Conservation (phyloP, 163 green algal species). For the Trebouxiophyceae sp. region DNA sequence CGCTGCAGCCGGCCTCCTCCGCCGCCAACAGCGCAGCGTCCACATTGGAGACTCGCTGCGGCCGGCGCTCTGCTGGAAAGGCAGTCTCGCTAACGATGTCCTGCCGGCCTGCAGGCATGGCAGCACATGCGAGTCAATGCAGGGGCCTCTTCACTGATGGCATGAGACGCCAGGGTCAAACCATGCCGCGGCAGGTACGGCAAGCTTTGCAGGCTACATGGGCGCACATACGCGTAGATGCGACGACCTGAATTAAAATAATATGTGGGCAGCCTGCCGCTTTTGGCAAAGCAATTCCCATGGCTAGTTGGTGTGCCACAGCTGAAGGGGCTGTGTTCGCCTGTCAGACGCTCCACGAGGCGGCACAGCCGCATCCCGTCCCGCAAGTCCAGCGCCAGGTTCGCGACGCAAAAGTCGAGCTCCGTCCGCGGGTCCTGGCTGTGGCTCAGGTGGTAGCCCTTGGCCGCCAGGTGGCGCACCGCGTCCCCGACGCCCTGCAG, state of each 20-base stretch:
- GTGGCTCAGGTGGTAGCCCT: slow-evolving; percentile 57
- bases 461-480: slow-evolving; percentile 49
- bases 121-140: not conserved
- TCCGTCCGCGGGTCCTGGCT: slow-evolving; percentile 54
- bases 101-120: slow-evolving; percentile 12
- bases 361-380: slow-evolving; percentile 73
- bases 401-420: slow-evolving; percentile 58
- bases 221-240: not conserved
- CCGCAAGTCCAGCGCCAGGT: slow-evolving; percentile 69
- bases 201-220: not conserved
- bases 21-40: slow-evolving; percentile 3
- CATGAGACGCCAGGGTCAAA: not conserved
- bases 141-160: not conserved
- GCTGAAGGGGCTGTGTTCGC: slow-evolving; percentile 14
- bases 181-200: not conserved
- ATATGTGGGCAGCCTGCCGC: not conserved
- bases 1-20: not conserved
- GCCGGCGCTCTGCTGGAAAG: slow-evolving; percentile 36
- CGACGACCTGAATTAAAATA: too few relatives aligned
- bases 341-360: slow-evolving; percentile 66
- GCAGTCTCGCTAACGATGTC: slow-evolving; percentile 21
- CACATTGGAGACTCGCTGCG: slow-evolving; percentile 30
- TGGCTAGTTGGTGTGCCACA: not conserved
- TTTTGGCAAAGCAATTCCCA: not conserved
- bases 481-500: slow-evolving; percentile 63